A percentile compares a stretch with the other conserved stretches of the same genome.
phyloP scores from a whole-genome alignment of 2,329 filamentous ascomycete species.

The Aspergillus tamarii region DNA sequence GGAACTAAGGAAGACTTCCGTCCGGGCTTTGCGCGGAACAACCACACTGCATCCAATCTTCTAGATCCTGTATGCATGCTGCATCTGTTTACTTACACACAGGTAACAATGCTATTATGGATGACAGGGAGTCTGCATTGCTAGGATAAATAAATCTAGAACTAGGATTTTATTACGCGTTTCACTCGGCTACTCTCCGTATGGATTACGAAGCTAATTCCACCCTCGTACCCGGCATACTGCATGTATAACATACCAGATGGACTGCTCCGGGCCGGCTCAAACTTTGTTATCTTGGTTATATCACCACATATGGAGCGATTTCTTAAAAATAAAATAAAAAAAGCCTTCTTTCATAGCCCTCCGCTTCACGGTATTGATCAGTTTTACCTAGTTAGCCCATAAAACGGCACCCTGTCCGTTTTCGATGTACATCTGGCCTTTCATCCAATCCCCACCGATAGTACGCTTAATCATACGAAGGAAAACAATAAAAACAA shows the following conservation, averaged over 20 bases:
- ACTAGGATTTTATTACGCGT: neutral
- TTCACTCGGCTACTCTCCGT: neutral
- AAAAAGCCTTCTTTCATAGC: neutral
- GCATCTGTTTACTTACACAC: neutral
- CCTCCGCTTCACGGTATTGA: neutral
- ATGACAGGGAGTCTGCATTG: neutral
- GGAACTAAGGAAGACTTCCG: neutral
- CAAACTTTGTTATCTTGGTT: neutral
- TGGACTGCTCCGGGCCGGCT: neutral
- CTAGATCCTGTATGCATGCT: neutral
- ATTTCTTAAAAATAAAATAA: too few species aligned
- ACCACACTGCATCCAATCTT: neutral
- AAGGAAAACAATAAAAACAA: too few species aligned
- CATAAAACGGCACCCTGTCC: neutral
- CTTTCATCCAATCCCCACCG: neutral
- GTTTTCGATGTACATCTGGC: neutral
- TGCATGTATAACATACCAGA: neutral
- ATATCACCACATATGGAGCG: neutral
- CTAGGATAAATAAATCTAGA: neutral
- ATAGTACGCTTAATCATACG: neutral
- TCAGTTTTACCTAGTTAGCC: neutral
- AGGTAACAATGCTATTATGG: conserved; percentile 2
- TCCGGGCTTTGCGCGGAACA: conserved; percentile 1
- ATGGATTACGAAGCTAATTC: neutral
- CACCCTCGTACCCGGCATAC: neutral